Evolutionary conservation across 1,284 basidiomycete species (phyloP).

Genomic region (Fomitopsis schrenkii): DNA sequence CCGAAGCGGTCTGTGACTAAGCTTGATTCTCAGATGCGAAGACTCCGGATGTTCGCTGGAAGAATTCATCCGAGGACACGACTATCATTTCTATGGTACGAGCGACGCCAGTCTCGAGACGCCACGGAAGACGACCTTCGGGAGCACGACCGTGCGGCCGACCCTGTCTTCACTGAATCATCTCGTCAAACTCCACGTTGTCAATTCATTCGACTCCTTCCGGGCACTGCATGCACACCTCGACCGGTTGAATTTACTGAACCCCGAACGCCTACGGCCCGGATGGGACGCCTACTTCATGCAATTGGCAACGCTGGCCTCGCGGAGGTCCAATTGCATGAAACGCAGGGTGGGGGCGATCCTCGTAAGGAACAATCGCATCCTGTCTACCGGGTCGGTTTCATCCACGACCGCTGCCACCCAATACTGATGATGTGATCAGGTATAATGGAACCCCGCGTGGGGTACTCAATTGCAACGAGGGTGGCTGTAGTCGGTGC

Average conservation of each 20-base stretch:
- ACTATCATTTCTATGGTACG: conserved; percentile 26
- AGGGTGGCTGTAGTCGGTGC: conserved; percentile 83
- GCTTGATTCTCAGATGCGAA: conserved; percentile 6
- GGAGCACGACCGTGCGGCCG: background rate
- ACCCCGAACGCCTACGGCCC: conserved; percentile 76
- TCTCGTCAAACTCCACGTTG: conserved; percentile 61
- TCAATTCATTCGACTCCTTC: conserved; percentile 65
- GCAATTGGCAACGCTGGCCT: conserved; percentile 88
- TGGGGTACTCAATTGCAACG: conserved; percentile 84
- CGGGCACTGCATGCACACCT: conserved; percentile 60
- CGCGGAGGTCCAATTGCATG: conserved; percentile 92
- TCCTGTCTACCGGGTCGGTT: conserved; percentile 85
- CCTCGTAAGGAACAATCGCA: conserved; percentile 82
- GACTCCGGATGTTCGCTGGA: conserved; percentile 48
- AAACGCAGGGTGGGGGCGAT: conserved; percentile 95
- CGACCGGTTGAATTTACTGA: conserved; percentile 62
- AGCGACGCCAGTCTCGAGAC: conserved; percentile 1
- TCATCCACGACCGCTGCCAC: background rate
- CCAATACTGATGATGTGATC: conserved; percentile 1
- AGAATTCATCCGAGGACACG: conserved; percentile 32
- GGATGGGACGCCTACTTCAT: conserved; percentile 97
- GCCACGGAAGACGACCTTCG: background rate
- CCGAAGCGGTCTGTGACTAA: background rate
- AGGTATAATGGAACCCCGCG: conserved; percentile 97
- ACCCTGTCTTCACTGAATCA: conserved; percentile 39